Conservation (phyloP, 257 asterid species). For the Penstemon newberryi region DNA sequence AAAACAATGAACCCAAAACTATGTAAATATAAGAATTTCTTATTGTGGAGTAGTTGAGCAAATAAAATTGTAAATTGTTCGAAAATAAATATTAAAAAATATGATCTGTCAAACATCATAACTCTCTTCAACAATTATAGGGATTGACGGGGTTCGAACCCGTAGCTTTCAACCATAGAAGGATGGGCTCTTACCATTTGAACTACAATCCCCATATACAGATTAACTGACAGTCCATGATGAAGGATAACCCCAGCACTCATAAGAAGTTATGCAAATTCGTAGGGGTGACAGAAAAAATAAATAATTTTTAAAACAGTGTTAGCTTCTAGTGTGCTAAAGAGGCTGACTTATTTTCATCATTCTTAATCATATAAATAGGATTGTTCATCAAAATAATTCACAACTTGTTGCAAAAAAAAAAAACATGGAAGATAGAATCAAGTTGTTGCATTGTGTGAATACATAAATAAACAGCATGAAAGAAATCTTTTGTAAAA, state of each 20-base stretch:
- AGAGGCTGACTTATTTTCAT: too few relatives aligned
- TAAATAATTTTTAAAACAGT: too few relatives aligned
- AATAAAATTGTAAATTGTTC: too few relatives aligned
- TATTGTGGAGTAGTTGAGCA: too few relatives aligned
- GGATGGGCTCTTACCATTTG: constrained; percentile 40
- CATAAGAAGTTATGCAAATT: background rate
- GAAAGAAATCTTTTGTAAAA: background rate
- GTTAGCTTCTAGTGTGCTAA: too few relatives aligned
- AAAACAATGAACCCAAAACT: background rate
- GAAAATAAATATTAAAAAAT: too few relatives aligned
- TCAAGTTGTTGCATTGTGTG: background rate
- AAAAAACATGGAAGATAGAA: background rate
- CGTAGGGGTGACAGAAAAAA: too few relatives aligned
- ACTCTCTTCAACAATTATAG: background rate
- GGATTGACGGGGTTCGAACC: constrained; percentile 38
- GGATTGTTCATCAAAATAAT: too few relatives aligned
- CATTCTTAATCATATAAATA: too few relatives aligned
- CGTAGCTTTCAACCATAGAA: constrained; percentile 29
- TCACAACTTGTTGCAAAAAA: background rate
- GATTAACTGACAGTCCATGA: background rate
- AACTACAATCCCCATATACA: constrained; percentile 32
- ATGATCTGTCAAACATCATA: background rate
- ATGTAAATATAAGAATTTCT: too few relatives aligned
- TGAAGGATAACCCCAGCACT: constrained; percentile 3
- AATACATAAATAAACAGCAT: background rate